These are phyloP conservation scores for Trichosporon asahii DNA, from an alignment of 1,284 basidiomycete species.

Conservation along the genomic window DNA sequence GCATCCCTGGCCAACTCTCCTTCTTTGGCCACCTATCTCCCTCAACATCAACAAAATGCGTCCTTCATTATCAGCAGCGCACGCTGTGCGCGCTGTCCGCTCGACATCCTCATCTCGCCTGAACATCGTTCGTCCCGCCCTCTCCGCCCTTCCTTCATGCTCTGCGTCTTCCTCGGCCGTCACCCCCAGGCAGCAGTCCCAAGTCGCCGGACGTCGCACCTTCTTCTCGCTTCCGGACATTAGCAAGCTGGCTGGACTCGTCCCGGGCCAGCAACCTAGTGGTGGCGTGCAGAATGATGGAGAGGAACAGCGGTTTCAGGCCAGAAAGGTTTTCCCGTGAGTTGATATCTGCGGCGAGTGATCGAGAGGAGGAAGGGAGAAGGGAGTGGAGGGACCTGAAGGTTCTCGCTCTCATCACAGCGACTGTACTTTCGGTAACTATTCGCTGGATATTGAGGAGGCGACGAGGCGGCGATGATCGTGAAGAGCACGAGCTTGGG, in stretches of 20 bases:
- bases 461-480: too few relatives aligned
- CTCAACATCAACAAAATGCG: not conserved
- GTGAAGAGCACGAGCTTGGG: too few relatives aligned
- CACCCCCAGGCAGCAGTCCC: not conserved
- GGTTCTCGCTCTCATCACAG: too few relatives aligned
- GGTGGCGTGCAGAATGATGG: conserved; percentile 25
- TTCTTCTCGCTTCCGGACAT: conserved; percentile 52
- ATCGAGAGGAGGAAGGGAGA: too few relatives aligned
- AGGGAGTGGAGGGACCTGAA: too few relatives aligned
- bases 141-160: not conserved
- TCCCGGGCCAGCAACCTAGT: conserved; percentile 15
- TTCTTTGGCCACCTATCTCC: not conserved
- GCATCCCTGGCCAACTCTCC: not conserved
- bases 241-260: conserved; percentile 38
- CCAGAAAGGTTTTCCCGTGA: conserved; percentile 73
- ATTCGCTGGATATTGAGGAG: too few relatives aligned
- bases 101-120: not conserved
- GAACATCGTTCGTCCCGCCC: not conserved
- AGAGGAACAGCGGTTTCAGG: conserved; percentile 53
- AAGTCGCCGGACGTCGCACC: conserved; percentile 17
- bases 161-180: not conserved
- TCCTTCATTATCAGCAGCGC: not conserved
- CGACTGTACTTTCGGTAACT: too few relatives aligned
- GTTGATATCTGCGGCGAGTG: conserved; percentile 42
- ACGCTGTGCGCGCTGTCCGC: not conserved